phyloP scores from a whole-genome alignment of 768 basidiomycete genomes.

The Cystobasidium ongulense region DNA sequence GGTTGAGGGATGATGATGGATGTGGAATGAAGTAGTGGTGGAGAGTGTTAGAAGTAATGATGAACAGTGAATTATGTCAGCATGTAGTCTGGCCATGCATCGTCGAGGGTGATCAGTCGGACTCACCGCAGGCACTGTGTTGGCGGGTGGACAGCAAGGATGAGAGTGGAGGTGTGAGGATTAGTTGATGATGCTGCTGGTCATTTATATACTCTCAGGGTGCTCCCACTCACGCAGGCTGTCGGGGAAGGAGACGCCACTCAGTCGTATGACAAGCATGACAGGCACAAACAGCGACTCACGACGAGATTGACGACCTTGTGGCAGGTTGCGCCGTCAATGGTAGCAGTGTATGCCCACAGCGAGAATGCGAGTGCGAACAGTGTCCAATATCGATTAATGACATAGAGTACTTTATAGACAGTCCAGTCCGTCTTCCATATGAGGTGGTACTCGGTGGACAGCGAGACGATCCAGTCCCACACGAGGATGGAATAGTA shows the following conservation, averaged over 20 bases:
- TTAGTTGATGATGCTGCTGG: not conserved
- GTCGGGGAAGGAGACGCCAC: not conserved
- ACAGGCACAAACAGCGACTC: not conserved
- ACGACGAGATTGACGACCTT: not conserved
- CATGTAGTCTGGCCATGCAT: too few species aligned
- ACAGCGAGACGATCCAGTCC: conserved; percentile 25
- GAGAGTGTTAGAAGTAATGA: too few species aligned
- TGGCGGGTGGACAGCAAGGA: too few species aligned
- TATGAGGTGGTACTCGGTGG: conserved; percentile 4
- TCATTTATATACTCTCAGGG: not conserved
- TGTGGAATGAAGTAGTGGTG: not conserved
- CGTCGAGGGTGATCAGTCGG: too few species aligned
- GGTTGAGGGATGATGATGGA: not conserved
- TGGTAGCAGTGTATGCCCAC: not conserved
- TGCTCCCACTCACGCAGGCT: conserved; percentile 6
- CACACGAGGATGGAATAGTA: conserved; percentile 11
- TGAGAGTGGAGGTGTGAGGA: not conserved
- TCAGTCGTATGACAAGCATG: not conserved
- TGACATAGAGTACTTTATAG: conserved; percentile 11
- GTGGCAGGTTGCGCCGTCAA: not conserved
- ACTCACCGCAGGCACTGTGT: too few species aligned
- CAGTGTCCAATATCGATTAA: conserved; percentile 11
- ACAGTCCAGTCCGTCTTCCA: conserved; percentile 24
- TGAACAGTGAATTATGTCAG: too few species aligned
- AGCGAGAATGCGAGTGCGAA: not conserved